Base-by-base conservation (phyloP, 2,329 filamentous ascomycete genomes). In the Dactylellina cionopaga region DNA sequence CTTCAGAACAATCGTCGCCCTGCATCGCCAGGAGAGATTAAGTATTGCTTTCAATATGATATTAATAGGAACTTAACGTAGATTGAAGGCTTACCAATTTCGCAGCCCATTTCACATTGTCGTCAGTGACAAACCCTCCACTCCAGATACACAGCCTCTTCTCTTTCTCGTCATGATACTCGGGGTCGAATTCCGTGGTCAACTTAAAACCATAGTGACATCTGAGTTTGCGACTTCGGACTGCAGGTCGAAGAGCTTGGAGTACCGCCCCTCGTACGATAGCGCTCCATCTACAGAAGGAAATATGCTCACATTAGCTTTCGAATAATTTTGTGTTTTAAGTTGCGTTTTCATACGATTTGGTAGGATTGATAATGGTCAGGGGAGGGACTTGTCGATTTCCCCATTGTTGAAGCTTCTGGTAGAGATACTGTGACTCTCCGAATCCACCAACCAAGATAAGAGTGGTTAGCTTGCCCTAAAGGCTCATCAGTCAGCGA, bases 361-460 rank as follows among this genome's bases (percentile, higher is more conserved):
- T 59, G 0, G 52, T 17, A 5, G 63, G 63, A 33, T 68, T 68
- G 52, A 68, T 47, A 15, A 68, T 44, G 1, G 27, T 37, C 1
- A 68, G 31, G 3, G 41, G 52, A 6, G 52, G 52, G 17, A 22
- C 35, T 2, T 52, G 54, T 24, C 24, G 19, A 1, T 9, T 2
- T 1, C 15, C 63, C 63, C 63, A 68, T n/a, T 59, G 22, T 15
- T 49, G 7, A 27, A 68, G 39, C 10, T 31, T 44, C 6, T 51
- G 4, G 25, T 68, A 68, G 1, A 68, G 35, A 15, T 68, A 68
- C 13, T 51, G 52, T 0, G 63, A 68, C 19, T 59, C 33, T 2
- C 63, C 63, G 29, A 68, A 68, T 13, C 63, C 63, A 7, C 49
- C 63, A 3, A 68, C 63, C 17, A 68, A 41, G 27, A 68, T 51